phyloP scores from a whole-genome alignment of 345 rosid genomes.

The Lagerstroemia speciosa region DNA sequence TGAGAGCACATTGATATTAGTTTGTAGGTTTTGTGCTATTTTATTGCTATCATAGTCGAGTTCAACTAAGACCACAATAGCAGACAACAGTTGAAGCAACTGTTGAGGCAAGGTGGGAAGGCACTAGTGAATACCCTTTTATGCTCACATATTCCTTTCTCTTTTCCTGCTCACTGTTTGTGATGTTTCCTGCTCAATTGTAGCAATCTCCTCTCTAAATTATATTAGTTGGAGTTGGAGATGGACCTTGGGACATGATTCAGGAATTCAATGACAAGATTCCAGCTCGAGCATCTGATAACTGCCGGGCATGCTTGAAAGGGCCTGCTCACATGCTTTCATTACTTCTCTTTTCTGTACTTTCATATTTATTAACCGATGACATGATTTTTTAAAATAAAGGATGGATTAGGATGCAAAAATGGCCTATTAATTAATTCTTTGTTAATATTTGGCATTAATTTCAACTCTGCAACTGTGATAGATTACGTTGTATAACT shows the following conservation, averaged over 20 bases:
- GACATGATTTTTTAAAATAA: too few relatives aligned
- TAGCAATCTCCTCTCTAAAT: conserved; percentile 83
- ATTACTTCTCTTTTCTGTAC: not conserved
- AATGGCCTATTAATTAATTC: too few relatives aligned
- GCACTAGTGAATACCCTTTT: not conserved
- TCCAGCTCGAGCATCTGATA: conserved; percentile 86
- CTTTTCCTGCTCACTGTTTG: not conserved
- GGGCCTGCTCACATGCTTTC: not conserved
- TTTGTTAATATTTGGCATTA: too few relatives aligned
- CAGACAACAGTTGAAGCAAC: conserved; percentile 86
- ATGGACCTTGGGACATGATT: conserved; percentile 99
- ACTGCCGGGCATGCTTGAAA: conserved; percentile 57
- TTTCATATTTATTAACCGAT: not conserved
- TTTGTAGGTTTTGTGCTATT: not conserved
- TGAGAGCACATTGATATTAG: not conserved
- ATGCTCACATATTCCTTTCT: not conserved
- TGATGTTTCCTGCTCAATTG: conserved; percentile 14
- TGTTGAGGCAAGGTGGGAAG: conserved; percentile 69
- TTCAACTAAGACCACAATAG: conserved; percentile 84
- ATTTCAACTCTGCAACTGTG: too few relatives aligned
- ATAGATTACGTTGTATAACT: too few relatives aligned
- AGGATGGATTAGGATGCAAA: too few relatives aligned
- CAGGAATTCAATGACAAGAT: conserved; percentile 92
- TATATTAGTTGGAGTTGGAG: conserved; percentile 89
- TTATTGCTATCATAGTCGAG: conserved; percentile 10